Evolutionary conservation across 495 filamentous ascomycete genomes (phyloP).

Genomic region (Talaromyces thailandensis): DNA sequence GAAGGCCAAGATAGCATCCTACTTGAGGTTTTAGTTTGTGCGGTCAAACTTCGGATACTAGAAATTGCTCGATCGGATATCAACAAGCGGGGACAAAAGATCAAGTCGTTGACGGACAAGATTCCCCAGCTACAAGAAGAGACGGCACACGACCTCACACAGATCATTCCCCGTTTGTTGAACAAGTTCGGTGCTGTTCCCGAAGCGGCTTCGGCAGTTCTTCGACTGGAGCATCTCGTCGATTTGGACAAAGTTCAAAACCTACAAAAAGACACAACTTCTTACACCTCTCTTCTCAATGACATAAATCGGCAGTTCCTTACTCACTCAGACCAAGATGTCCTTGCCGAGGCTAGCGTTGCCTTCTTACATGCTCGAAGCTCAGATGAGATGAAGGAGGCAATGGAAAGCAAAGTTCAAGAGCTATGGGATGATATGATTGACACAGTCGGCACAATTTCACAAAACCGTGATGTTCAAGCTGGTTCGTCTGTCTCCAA

Average conservation of each 20-base stretch:
- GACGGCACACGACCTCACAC: conserved; percentile 62
- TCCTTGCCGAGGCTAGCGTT: conserved; percentile 74
- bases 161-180: conserved; percentile 71
- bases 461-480: conserved; percentile 56
- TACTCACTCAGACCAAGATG: conserved; percentile 74
- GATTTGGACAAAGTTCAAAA: conserved; percentile 85
- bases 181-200: conserved; percentile 84
- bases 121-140: conserved; percentile 60
- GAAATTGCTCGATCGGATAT: conserved; percentile 48
- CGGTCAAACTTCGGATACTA: conserved; percentile 59
- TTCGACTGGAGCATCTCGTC: conserved; percentile 79
- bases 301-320: conserved; percentile 93
- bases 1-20: conserved; percentile 77
- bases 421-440: conserved; percentile 79
- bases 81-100: conserved; percentile 51
- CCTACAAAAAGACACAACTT: conserved; percentile 73
- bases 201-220: conserved; percentile 70
- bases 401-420: conserved; percentile 68
- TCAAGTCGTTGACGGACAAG: conserved; percentile 52
- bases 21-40: conserved; percentile 73
- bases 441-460: conserved; percentile 56
- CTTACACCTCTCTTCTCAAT: conserved; percentile 73
- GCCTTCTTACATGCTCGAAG: conserved; percentile 78
- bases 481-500: conserved; percentile 51
- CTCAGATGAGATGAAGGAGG: conserved; percentile 79